These are phyloP conservation scores for Populus trichocarpa DNA, from an alignment of 441 rosid species.

Conservation along the genomic window DNA sequence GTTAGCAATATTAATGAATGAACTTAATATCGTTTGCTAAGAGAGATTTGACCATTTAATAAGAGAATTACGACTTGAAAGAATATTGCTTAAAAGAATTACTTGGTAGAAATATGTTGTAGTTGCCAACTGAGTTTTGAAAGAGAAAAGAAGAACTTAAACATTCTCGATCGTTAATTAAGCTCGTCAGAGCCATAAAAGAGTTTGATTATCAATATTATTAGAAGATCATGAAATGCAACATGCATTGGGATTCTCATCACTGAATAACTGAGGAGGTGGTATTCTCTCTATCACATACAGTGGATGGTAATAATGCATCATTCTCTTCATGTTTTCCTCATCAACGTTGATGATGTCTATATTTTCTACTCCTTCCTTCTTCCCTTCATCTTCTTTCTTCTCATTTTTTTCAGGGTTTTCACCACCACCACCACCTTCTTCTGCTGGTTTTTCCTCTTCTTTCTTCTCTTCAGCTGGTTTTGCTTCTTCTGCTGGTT, in stretches of 20 bases:
- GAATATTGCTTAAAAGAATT: no score
- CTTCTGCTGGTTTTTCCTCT: conserved; percentile 3
- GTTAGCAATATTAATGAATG: no score
- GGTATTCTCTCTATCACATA: conserved; percentile 67
- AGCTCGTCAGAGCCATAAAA: no score
- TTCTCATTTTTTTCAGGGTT: conserved; percentile 4
- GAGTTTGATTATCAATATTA: background rate
- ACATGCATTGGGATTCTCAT: conserved; percentile 94
- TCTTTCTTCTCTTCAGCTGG: conserved; percentile 26
- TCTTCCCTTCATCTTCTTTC: conserved; percentile 17
- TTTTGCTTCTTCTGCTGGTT: conserved; percentile 31
- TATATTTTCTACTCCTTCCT: conserved; percentile 7
- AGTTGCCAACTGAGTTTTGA: no score
- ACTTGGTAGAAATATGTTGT: no score
- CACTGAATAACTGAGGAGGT: conserved; percentile 89
- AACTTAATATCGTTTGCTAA: no score
- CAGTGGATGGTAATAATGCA: conserved; percentile 56
- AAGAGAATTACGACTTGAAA: no score
- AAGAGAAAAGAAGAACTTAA: no score
- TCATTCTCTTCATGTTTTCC: conserved; percentile 57
- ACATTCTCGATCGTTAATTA: no score
- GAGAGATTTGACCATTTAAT: no score
- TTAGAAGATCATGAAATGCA: conserved; percentile 45
- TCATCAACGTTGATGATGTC: conserved; percentile 23
- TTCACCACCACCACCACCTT: background rate